Evolutionary conservation across 331 rosid species (phyloP).

Genomic region (Quercus phellos): DNA sequence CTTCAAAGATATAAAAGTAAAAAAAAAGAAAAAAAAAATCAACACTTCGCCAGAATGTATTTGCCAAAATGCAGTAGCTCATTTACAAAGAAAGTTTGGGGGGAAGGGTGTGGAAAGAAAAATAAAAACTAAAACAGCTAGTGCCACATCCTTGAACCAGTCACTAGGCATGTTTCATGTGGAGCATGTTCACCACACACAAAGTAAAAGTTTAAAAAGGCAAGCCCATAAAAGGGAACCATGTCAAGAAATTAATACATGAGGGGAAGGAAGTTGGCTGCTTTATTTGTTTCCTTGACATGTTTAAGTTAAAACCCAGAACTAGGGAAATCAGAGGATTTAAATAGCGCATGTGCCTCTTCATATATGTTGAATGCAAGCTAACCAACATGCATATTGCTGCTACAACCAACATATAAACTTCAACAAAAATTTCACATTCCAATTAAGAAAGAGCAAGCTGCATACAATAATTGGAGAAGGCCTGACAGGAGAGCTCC

Average conservation of each 20-base stretch:
- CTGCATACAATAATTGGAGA: slow-evolving; percentile 60
- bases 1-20: slow-evolving; percentile 35
- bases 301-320: neutral
- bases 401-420: slow-evolving; percentile 4
- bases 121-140: neutral
- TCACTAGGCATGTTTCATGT: slow-evolving; percentile 9
- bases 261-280: neutral
- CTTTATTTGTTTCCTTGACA: neutral
- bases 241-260: neutral
- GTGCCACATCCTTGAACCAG: slow-evolving; percentile 14
- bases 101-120: neutral
- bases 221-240: neutral
- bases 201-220: neutral
- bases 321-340: slow-evolving; percentile 3
- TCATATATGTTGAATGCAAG: slow-evolving; percentile 2
- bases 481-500: slow-evolving; percentile 76
- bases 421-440: neutral
- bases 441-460: slow-evolving; percentile 18
- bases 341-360: neutral
- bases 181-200: slow-evolving; percentile 7
- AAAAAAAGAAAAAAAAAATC: slow-evolving; percentile 24
- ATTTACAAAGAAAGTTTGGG: neutral
- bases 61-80: neutral
- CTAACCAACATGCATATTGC: neutral
- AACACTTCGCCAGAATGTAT: slow-evolving; percentile 9